Percentiles rank a stretch among this genome's conserved stretches.
These are phyloP conservation scores for Penicillium sp. DNA, from an alignment of 2,329 filamentous ascomycete species.

Conservation along the genomic window DNA sequence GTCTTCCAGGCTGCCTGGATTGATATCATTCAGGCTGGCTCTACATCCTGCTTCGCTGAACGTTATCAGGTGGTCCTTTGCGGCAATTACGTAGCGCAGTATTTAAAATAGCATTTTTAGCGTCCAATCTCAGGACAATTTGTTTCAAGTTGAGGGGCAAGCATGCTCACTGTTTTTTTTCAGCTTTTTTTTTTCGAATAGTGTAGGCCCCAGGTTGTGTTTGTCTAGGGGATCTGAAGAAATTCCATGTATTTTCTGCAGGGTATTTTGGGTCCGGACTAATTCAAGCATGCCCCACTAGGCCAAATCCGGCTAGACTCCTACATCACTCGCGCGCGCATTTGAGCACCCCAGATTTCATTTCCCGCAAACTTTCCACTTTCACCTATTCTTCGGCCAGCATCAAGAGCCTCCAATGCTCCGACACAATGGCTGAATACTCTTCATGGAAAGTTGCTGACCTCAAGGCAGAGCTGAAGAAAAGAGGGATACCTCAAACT, in stretches of 20 bases:
- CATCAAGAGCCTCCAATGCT: conserved; percentile 5
- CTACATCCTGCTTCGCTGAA: too few relatives aligned
- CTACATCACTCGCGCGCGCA: conserved; percentile 21
- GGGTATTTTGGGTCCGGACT: neutral
- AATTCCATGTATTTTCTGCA: too few relatives aligned
- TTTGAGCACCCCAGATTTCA: conserved; percentile 14
- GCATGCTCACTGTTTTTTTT: too few relatives aligned
- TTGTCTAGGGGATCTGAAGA: too few relatives aligned
- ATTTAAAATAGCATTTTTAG: too few relatives aligned
- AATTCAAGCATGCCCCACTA: conserved; percentile 4
- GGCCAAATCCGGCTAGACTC: conserved; percentile 7
- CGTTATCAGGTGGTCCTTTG: too few relatives aligned
- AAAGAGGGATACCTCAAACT: conserved; percentile 60
- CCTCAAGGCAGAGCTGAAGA: conserved; percentile 68
- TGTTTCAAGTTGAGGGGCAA: too few relatives aligned
- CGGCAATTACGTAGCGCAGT: too few relatives aligned
- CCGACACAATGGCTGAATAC: conserved; percentile 46
- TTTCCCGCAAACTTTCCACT: conserved; percentile 6
- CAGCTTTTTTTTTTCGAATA: neutral
- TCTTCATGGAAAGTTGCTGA: conserved; percentile 65
- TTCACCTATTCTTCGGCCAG: neutral
- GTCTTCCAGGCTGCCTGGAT: too few relatives aligned
- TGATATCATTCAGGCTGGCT: too few relatives aligned
- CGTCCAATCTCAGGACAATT: too few relatives aligned
- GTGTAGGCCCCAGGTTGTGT: too few relatives aligned